Evolutionary conservation across 371 early-diverging fungal species (phyloP), one percentile per base, ranked within the genome.

Genomic region (Amoeboaphelidium protococcarum): DNA sequence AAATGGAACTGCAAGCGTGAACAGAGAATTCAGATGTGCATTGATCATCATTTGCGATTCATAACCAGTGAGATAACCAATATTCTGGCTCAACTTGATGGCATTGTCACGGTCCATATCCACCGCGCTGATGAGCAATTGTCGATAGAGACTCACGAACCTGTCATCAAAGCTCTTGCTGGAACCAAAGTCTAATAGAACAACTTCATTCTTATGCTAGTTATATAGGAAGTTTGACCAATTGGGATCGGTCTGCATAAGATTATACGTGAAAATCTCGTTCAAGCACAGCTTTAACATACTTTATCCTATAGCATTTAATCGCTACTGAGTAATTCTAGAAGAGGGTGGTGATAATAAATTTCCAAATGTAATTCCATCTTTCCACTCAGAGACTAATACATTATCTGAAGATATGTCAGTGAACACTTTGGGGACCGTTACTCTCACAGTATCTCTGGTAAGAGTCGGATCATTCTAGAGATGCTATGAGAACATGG

Each of bases 181-280:
- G 1, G 91, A 83, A 13, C 95, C 95, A 67, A 95, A 95, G 57
- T 95, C 95, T 23, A 95, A 55, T 53, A 95, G 3, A 12, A 25
- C 10, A 46, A 62, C 65, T 55, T 71, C 77, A 25, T 65, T 61
- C 16, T 66, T 66, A 3, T 40, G 37, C 13, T 55, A 58, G 53
- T 85, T 73, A 56, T 84, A 95, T 51, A 95, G 64, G 55, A 95
- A 95, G 60, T 95, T 95, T 47, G 85, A 72, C 91, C 91, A 95
- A 57, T 95, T 95, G 2, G 95, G 95, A 56, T 95, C 95, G 10
- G 95, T 95, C 60, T 95, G 95, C 95, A 95, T 92, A 60, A 80
- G 86, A 48, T 73, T 67, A 59, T 83, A 89, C 23, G 72, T 73
- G 57, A 91, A 91, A 40, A 95, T 65, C 56, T 92, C 94, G 24